These are phyloP conservation scores for Sarcodon aspratus DNA, from an alignment of 768 basidiomycete species.

Conservation along the genomic window DNA sequence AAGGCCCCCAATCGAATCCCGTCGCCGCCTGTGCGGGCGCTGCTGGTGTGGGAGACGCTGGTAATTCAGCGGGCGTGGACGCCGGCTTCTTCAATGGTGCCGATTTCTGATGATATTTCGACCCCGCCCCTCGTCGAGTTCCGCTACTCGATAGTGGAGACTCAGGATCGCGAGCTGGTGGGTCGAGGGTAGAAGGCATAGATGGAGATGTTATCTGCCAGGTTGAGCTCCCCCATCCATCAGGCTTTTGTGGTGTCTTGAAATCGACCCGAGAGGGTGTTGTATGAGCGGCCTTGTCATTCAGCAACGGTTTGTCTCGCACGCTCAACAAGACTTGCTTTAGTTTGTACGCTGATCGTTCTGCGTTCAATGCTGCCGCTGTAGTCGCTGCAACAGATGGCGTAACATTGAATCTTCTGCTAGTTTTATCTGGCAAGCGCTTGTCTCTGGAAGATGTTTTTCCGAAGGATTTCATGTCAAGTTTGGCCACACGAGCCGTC, in stretches of 20 bases:
- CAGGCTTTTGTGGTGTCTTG: conserved; percentile 17
- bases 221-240: conserved; percentile 3
- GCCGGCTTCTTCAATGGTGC: conserved; percentile 2
- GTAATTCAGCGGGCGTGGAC: conserved; percentile 1
- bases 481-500: conserved; percentile 36
- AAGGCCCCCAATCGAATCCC: conserved; percentile 51
- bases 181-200: neutral
- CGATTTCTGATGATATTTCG: neutral
- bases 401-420: conserved; percentile 24
- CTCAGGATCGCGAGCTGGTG: no score
- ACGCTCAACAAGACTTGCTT: conserved; percentile 54
- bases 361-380: conserved; percentile 74
- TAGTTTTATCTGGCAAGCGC: conserved; percentile 17
- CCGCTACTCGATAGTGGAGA: neutral
- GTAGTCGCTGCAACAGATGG: conserved; percentile 64
- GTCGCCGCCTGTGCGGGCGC: conserved; percentile 9
- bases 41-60: neutral
- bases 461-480: conserved; percentile 25
- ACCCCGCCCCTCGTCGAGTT: neutral
- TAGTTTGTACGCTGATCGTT: conserved; percentile 58
- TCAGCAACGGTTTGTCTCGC: conserved; percentile 57
- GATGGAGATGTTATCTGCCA: neutral
- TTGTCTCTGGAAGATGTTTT: conserved; percentile 25
- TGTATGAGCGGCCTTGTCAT: conserved; percentile 32
- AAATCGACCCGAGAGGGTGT: conserved; percentile 13